Base-by-base conservation (phyloP, 208 protist genomes). In the Wallacemonas sp. region DNA sequence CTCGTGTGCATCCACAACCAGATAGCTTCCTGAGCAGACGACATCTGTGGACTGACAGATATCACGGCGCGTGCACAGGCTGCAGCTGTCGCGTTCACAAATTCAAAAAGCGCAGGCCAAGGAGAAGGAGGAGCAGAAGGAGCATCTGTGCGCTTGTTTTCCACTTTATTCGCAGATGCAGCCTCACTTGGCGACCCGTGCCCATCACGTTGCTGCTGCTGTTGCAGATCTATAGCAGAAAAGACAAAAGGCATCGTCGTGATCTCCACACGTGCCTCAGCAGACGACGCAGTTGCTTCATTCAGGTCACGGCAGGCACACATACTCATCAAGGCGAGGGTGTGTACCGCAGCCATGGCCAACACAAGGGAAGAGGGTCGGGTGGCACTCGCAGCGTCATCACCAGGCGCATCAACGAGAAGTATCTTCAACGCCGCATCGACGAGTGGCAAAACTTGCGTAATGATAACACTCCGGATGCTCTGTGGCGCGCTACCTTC, bases 371-470 rank as follows among this genome's bases (percentile, higher is more conserved):
- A 31, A 8, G 56, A 51, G 4, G 56, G 56, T 3, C 56, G 56
- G 0, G 21, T 12, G 17, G 56, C 56, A 14, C 39, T 51, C 26
- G 56, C 17, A 14, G 26, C 26, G 36, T 47, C 15, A 24, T 62
- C 56, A 4, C 38, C 56, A 5, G 36, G 15, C 19, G 51, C 51
- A 38, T 80, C 64, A 2, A 80, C 14, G 1, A 80, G 55, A 24
- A 80, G 70, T n/a, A 77, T 70, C 17, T 70, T 51, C 31, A 80
- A 24, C 27, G 26, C 54, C 1, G 26, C 21, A 17, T 73, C 59
- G 17, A 80, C 31, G 17, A 77, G 36, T 9, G 28, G 12, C 26
- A 39, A n/a, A 26, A 38, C 30, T 31, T 5, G 4, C 19, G 11
- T 26, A 5, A 15, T 38, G 24, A 38, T 5, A 41, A 6, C 22